Evolutionary conservation across 306 rosid species (phyloP).

Genomic region (Mimosa pudica): DNA sequence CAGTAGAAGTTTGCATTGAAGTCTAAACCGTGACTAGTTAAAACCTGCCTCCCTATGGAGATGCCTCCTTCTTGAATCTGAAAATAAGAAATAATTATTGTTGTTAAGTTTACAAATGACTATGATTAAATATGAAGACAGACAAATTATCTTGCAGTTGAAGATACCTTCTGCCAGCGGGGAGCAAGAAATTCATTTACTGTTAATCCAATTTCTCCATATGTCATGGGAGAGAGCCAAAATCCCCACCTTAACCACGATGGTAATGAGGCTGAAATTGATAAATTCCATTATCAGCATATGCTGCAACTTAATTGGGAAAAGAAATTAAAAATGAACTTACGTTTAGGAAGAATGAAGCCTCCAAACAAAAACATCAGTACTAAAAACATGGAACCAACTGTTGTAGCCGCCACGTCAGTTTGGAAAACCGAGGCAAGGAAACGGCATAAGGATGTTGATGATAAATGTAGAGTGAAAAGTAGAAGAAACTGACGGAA

Average conservation of each 20-base stretch:
- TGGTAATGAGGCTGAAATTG: constrained; percentile 60
- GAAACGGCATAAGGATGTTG: constrained; percentile 62
- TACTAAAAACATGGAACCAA: constrained; percentile 47
- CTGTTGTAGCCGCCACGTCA: constrained; percentile 54
- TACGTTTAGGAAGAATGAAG: constrained; percentile 61
- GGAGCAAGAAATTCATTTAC: constrained; percentile 63
- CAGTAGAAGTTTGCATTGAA: constrained; percentile 49
- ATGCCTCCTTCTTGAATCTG: constrained; percentile 50
- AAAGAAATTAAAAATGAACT: constrained; percentile 25
- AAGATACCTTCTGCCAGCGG: constrained; percentile 62
- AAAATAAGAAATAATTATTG: constrained; percentile 20
- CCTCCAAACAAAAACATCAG: constrained; percentile 63
- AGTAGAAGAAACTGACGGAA: constrained; percentile 55
- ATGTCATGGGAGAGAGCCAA: constrained; percentile 67
- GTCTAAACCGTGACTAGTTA: constrained; percentile 52
- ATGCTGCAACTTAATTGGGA: constrained; percentile 3
- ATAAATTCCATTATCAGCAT: constrained; percentile 32
- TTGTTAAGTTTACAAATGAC: not conserved
- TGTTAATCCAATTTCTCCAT: constrained; percentile 63
- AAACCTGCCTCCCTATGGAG: constrained; percentile 49
- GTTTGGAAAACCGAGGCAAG: constrained; percentile 57
- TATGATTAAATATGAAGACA: constrained; percentile 18
- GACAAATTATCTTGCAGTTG: constrained; percentile 19
- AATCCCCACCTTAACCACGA: constrained; percentile 62
- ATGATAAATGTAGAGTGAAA: constrained; percentile 51